phyloP scores from a whole-genome alignment of 768 basidiomycete species.

The Rhizopogon vinicolor region DNA sequence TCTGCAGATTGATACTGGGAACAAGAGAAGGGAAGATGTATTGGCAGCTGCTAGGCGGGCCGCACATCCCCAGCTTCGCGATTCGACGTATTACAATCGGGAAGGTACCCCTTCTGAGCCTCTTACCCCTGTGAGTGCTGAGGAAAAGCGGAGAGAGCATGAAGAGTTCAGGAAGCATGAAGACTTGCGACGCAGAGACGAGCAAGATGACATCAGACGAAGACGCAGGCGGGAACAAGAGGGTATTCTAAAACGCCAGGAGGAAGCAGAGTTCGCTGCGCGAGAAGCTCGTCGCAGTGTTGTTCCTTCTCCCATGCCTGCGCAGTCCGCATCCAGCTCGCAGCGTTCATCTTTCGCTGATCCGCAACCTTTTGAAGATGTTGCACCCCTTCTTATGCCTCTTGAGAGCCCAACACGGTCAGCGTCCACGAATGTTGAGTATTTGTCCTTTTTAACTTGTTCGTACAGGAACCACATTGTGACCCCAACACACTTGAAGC shows the following conservation, averaged over 20 bases:
- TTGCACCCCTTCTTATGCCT: constrained; percentile 44
- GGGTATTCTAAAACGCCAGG: constrained; percentile 52
- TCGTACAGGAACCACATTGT: constrained; percentile 16
- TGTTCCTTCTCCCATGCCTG: constrained; percentile 22
- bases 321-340: constrained; percentile 26
- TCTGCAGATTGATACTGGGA: constrained; percentile 24
- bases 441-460: constrained; percentile 19
- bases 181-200: constrained; percentile 40
- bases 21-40: constrained; percentile 28
- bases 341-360: constrained; percentile 31
- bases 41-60: constrained; percentile 20
- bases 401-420: constrained; percentile 58
- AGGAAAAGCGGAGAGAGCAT: constrained; percentile 22
- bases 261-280: constrained; percentile 52
- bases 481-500: constrained; percentile 28
- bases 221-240: constrained; percentile 51
- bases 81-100: constrained; percentile 19
- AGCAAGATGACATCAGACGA: constrained; percentile 42
- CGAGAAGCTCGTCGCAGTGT: constrained; percentile 36
- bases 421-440: constrained; percentile 40
- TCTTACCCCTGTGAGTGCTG: constrained; percentile 22
- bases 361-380: constrained; percentile 25
- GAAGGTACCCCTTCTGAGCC: constrained; percentile 16
- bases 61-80: constrained; percentile 14
- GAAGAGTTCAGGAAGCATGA: constrained; percentile 35